Conservation (phyloP, 139 green algal species). For the Chlamydomonas urium region DNA sequence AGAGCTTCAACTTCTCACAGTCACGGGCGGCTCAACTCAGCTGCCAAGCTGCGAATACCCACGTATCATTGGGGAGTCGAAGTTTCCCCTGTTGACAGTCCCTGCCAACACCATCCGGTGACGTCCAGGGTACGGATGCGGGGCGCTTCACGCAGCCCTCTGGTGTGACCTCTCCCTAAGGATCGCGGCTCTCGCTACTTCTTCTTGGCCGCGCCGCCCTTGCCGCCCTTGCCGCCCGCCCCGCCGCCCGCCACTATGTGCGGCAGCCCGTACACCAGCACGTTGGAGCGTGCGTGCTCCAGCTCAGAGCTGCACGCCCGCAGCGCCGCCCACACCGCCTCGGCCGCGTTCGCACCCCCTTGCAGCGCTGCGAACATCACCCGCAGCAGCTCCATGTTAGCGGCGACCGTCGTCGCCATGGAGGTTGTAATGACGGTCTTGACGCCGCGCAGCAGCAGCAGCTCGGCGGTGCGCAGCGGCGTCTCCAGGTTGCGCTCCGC, state of each 20-base stretch:
- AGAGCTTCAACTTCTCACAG: too few relatives aligned
- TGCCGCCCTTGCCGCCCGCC: not conserved
- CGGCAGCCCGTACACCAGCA: slow-evolving; percentile 2
- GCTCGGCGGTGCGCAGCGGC: slow-evolving; percentile 19
- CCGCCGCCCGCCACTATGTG: not conserved
- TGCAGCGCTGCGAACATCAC: slow-evolving; percentile 7
- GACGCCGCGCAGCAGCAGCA: slow-evolving; percentile 35
- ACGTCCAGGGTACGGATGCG: too few relatives aligned
- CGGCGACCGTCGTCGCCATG: slow-evolving; percentile 7
- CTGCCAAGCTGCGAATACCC: too few relatives aligned
- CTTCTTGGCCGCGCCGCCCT: slow-evolving; percentile 1
- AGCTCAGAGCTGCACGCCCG: not conserved
- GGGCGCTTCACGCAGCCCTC: too few relatives aligned
- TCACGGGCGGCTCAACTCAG: too few relatives aligned
- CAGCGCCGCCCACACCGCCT: slow-evolving; percentile 20
- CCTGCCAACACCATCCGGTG: too few relatives aligned
- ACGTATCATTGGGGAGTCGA: too few relatives aligned
- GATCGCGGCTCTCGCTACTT: too few relatives aligned
- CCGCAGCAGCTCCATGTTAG: slow-evolving; percentile 19
- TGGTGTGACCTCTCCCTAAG: too few relatives aligned
- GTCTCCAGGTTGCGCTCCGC: slow-evolving; percentile 23
- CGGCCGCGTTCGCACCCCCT: not conserved
- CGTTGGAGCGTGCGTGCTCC: not conserved
- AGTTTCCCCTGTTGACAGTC: too few relatives aligned
- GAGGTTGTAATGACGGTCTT: slow-evolving; percentile 20